A percentile compares a stretch with the other conserved stretches of the same genome.
Evolutionary conservation across 2,329 filamentous ascomycete species (phyloP).

Genomic region (Ascosphaera acerosa): DNA sequence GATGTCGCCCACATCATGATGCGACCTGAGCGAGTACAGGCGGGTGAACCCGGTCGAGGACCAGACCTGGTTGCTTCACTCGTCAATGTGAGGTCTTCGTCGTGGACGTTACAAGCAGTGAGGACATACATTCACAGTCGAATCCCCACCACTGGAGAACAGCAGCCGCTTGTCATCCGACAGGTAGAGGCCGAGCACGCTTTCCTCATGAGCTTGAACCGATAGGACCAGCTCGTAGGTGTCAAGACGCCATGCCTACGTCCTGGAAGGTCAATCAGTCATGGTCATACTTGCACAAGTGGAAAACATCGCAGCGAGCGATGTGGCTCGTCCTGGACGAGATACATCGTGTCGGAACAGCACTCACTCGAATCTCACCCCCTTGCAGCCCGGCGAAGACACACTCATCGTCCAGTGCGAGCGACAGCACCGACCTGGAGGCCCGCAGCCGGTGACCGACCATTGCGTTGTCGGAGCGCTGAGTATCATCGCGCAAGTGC

Average conservation of each 20-base stretch:
- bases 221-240: constrained; percentile 59
- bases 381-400: constrained; percentile 86
- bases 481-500: no score
- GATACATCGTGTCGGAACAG: neutral
- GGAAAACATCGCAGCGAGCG: neutral
- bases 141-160: constrained; percentile 82
- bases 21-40: constrained; percentile 74
- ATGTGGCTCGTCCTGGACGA: no score
- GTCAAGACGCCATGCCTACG: constrained; percentile 53
- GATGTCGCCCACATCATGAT: constrained; percentile 83
- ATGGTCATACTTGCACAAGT: constrained; percentile 1
- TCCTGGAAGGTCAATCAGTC: neutral
- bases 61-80: constrained; percentile 35
- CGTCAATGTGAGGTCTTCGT: no score
- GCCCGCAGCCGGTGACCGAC: constrained; percentile 19
- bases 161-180: constrained; percentile 50
- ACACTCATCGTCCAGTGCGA: constrained; percentile 54
- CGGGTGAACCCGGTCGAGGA: constrained; percentile 48
- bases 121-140: constrained; percentile 50
- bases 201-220: constrained; percentile 75
- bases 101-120: neutral
- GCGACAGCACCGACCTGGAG: constrained; percentile 32
- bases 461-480: no score
- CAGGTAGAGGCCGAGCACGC: constrained; percentile 63
- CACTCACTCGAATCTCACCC: constrained; percentile 55